These are phyloP conservation scores for Elaphomyces granulatus DNA, from an alignment of 495 filamentous ascomycete species.

Conservation along the genomic window DNA sequence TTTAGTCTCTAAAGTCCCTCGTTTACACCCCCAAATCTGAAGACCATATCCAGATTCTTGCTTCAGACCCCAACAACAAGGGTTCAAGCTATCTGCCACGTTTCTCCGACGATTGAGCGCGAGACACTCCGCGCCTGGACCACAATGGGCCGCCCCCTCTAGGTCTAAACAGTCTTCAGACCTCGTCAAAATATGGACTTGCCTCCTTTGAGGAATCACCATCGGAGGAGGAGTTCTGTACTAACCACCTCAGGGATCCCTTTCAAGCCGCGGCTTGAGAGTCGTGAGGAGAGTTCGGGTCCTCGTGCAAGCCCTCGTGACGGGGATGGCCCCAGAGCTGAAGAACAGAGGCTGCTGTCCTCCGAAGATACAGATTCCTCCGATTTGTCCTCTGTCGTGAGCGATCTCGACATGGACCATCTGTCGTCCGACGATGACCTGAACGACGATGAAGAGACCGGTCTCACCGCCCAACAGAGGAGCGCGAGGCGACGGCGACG, in stretches of 20 bases:
- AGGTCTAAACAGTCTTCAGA: too few species aligned
- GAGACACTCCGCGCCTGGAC: too few species aligned
- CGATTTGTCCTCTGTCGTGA: constrained; percentile 34
- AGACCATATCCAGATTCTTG: too few species aligned
- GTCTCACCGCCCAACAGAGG: constrained; percentile 58
- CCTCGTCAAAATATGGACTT: background rate
- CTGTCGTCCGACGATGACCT: constrained; percentile 52
- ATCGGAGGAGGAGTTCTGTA: constrained; percentile 46
- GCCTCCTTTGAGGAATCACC: constrained; percentile 18
- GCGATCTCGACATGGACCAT: constrained; percentile 38
- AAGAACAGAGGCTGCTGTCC: constrained; percentile 23
- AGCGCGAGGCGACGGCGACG: constrained; percentile 49
- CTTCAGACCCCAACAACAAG: too few species aligned
- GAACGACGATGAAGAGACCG: constrained; percentile 84
- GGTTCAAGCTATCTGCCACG: too few species aligned
- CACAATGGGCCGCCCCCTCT: too few species aligned
- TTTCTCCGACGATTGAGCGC: too few species aligned
- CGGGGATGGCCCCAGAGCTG: constrained; percentile 18
- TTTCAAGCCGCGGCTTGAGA: constrained; percentile 10
- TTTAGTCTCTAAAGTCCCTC: too few species aligned
- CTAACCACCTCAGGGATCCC: constrained; percentile 28
- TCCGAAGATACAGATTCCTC: constrained; percentile 31
- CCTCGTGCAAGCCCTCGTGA: constrained; percentile 21
- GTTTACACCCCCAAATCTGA: too few species aligned
- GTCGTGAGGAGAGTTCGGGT: background rate